Evolutionary conservation across 164 flowering plant genomes (phyloP), one percentile per base, ranked within the genome.

Genomic region (Houttuynia cordata): DNA sequence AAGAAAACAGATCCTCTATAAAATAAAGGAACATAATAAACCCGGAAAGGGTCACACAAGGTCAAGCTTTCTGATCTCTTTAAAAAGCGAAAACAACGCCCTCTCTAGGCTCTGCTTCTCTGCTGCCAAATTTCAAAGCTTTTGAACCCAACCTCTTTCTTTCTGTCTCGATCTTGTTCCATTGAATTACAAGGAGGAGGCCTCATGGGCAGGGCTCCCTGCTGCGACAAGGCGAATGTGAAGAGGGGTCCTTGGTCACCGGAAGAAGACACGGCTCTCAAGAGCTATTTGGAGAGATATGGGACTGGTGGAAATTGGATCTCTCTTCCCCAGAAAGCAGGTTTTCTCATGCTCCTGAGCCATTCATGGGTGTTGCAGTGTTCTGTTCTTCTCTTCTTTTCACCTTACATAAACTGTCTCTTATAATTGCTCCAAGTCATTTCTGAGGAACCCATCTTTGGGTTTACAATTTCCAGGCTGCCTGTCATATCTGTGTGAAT

Each of bases 171-270:
- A 56, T 49, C 20, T 56, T 54, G 40, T 24, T 24, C 20, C 47
- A 25, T 8, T 13, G 4, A 23, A 53, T 64, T 51, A 15, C 21
- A 4, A n/a, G 62, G 42, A 25, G 40, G 10, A 4, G 25, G 24
- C 20, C 49, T n/a, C 50, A 86, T 86, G 91, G 95, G 87, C 30
- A 81, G 91, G 74, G 78, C 87, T 53, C 95, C 95, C 41, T 87
- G 95, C 66, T 87, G 95, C 62, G 95, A 87, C 80, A 87, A 87
- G 68, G 74, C 81, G 6, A 81, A 73, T 24, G 94, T 87, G 62
- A 87, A 87, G 63, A 80, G 83, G 74, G 95, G 95, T 51, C 87
- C 88, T 25, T 87, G 95, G 95, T 83, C 88, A 42, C 85, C 83
- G 63, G 85, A 84, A 61, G 94, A 87, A 76, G 94, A 87, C 63